Evolutionary conservation across 352 stramenopile genomes (phyloP).

Genomic region (Phytophthora brassicae): DNA sequence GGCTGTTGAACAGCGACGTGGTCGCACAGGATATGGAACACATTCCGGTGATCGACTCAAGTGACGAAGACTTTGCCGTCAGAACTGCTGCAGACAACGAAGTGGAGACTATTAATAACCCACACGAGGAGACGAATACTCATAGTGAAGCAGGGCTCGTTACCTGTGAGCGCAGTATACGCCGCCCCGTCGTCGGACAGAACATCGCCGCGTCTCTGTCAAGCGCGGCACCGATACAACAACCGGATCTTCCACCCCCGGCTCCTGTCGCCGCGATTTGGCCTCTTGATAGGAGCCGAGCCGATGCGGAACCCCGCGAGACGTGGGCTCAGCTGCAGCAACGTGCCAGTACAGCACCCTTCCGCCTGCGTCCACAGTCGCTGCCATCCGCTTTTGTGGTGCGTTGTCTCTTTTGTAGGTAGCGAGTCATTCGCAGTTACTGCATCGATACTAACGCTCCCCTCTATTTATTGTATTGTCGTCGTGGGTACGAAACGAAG

Average conservation of each 20-base stretch:
- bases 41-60: slow-evolving; percentile 25
- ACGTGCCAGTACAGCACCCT: slow-evolving; percentile 46
- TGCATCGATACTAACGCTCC: neutral
- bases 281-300: neutral
- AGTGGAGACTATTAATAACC: neutral
- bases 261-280: slow-evolving; percentile 11
- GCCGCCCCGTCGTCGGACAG: neutral
- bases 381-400: slow-evolving; percentile 54
- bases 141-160: slow-evolving; percentile 5
- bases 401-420: slow-evolving; percentile 7
- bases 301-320: slow-evolving; percentile 42
- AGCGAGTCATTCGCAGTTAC: slow-evolving; percentile 7
- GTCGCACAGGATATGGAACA: slow-evolving; percentile 7
- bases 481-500: slow-evolving; percentile 15
- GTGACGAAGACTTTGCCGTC: neutral
- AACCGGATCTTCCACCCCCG: slow-evolving; percentile 35
- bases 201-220: slow-evolving; percentile 19
- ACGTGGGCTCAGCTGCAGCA: slow-evolving; percentile 69
- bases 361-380: slow-evolving; percentile 41
- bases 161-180: neutral
- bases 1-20: no score
- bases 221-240: neutral
- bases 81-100: neutral
- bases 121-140: neutral
- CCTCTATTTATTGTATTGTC: slow-evolving; percentile 26